Evolutionary conservation across 2,329 filamentous ascomycete genomes (phyloP), one percentile per base, ranked within the genome.

Genomic region (Monosporascus sp.): DNA sequence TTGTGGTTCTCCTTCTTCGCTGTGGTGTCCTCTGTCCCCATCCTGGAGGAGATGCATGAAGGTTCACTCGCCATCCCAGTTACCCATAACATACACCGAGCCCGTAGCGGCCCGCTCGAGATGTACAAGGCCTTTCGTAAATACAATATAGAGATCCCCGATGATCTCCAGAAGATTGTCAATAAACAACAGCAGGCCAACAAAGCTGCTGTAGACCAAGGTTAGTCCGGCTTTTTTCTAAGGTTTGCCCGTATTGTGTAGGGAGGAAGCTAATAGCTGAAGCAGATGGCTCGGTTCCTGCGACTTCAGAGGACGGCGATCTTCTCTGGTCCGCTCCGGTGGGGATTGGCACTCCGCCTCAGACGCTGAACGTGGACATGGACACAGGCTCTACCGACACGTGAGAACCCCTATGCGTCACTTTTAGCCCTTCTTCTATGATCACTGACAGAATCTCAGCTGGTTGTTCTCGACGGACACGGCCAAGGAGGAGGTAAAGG

Each of bases 301-400:
- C 74, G 3, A 55, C 65, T 45, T 67, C 74, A 1, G 61, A 74
- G 24, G 65, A 69, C 20, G 70, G 65, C 20, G 75, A 78, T 56
- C 62, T 74, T 50, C 66, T 74, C 50, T 78, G 71, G 64, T 63
- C 76, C 25, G 68, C 72, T 31, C 70, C 77, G 27, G 60, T 78
- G 25, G 62, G 71, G 48, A 62, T 81, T 47, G 78, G 78, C 9
- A 75, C 68, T 15, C 78, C 78, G 0, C 70, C 74, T 1, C 78
- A 81, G 55, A 67, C 62, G 6, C 51, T 80, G 42, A 74, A 72
- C 47, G 62, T 81, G 42, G 72, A 78, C n/a, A 59, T 81, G 24
- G 79, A 81, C 57, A 81, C 78, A 2, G 80, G 79, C 11, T 82
- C 79, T 7, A 71, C 75, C 9, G 80, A 82, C 54, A 68, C 80